A percentile compares a stretch with the other conserved stretches of the same genome.
Conservation (phyloP, 2,329 filamentous ascomycete genomes). For the Bipolaris cookei region DNA sequence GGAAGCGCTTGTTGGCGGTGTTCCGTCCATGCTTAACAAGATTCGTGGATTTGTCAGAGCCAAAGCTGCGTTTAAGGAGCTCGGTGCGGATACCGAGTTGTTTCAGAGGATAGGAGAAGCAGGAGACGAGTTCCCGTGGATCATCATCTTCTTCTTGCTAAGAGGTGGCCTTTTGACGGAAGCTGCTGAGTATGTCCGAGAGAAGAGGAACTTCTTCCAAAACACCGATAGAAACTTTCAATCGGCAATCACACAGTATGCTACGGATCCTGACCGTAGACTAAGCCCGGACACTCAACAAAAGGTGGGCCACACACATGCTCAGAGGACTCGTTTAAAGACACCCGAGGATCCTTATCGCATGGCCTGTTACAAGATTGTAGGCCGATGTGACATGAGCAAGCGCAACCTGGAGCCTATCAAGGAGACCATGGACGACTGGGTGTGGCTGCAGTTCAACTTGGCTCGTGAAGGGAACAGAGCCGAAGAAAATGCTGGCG, state of each 20-base stretch:
- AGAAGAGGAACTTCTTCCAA: slow-evolving; percentile 82
- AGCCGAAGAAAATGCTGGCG: slow-evolving; percentile 66
- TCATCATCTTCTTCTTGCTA: slow-evolving; percentile 88
- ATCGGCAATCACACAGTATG: slow-evolving; percentile 85
- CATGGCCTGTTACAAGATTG: slow-evolving; percentile 97
- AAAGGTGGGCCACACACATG: slow-evolving; percentile 88
- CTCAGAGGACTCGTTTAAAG: slow-evolving; percentile 80
- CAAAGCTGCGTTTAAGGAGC: slow-evolving; percentile 77
- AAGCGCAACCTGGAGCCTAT: slow-evolving; percentile 64
- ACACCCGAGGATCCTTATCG: slow-evolving; percentile 92
- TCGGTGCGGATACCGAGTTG: slow-evolving; percentile 80
- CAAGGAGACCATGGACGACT: slow-evolving; percentile 67
- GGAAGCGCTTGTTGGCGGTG: slow-evolving; percentile 87
- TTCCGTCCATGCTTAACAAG: slow-evolving; percentile 87
- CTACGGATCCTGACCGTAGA: slow-evolving; percentile 75
- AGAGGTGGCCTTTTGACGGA: slow-evolving; percentile 84
- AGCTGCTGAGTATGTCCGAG: slow-evolving; percentile 83
- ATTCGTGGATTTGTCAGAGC: slow-evolving; percentile 91
- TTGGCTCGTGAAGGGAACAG: slow-evolving; percentile 67
- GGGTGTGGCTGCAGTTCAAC: slow-evolving; percentile 70
- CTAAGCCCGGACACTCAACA: slow-evolving; percentile 81
- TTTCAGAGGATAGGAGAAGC: slow-evolving; percentile 71
- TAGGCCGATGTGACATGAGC: slow-evolving; percentile 74
- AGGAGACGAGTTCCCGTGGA: slow-evolving; percentile 86
- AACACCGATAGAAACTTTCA: slow-evolving; percentile 90